Evolutionary conservation across 2,329 filamentous ascomycete species (phyloP).

Genomic region (Thielaviopsis ethacetica): DNA sequence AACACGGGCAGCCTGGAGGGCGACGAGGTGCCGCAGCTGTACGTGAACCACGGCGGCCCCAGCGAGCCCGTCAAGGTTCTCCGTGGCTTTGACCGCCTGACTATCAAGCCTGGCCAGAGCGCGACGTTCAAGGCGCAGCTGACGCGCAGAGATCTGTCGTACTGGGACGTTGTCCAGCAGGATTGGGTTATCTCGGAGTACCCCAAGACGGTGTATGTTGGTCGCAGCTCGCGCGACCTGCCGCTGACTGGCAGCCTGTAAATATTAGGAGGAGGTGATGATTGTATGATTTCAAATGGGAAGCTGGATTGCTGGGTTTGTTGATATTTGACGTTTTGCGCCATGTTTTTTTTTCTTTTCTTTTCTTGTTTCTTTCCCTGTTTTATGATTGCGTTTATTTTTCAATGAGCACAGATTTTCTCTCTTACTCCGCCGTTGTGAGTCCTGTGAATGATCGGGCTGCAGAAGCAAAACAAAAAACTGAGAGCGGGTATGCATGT

Average conservation of each 20-base stretch:
- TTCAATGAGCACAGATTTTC: too few relatives aligned
- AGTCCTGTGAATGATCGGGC: not conserved
- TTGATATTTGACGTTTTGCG: not conserved
- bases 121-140: slow-evolving; percentile 51
- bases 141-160: slow-evolving; percentile 67
- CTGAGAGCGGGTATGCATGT: too few relatives aligned
- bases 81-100: slow-evolving; percentile 64
- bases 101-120: slow-evolving; percentile 51
- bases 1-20: slow-evolving; percentile 52
- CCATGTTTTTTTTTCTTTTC: slow-evolving; percentile 1
- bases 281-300: not conserved
- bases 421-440: too few relatives aligned
- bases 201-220: slow-evolving; percentile 38
- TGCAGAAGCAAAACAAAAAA: not conserved
- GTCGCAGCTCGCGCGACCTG: slow-evolving; percentile 38
- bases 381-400: not conserved
- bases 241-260: slow-evolving; percentile 24
- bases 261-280: not conserved
- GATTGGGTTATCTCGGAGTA: slow-evolving; percentile 56
- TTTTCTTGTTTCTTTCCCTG: not conserved
- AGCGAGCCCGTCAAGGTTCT: slow-evolving; percentile 52
- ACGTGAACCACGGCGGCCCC: slow-evolving; percentile 65
- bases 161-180: slow-evolving; percentile 67
- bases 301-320: not conserved
- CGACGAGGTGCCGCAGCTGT: slow-evolving; percentile 61